Percentiles rank a stretch among this genome's conserved stretches.
These are phyloP conservation scores for Colletotrichum navitas DNA, from an alignment of 2,329 filamentous ascomycete species.

Conservation along the genomic window DNA sequence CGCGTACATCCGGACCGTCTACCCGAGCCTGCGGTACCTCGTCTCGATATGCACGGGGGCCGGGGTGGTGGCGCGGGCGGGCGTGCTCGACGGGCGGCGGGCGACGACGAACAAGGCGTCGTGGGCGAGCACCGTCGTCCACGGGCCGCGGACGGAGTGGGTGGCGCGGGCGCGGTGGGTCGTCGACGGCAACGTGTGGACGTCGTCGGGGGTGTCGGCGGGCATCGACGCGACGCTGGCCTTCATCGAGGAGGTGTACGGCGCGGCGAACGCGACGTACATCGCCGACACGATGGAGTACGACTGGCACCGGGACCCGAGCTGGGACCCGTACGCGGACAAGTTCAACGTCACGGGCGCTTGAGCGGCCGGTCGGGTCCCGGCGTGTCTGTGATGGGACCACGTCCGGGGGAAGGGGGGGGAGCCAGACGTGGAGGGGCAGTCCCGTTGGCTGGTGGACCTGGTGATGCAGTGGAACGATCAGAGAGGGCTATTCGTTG, in stretches of 20 bases:
- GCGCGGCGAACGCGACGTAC: constrained; percentile 60
- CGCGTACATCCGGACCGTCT: constrained; percentile 54
- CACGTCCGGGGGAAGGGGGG: too few relatives aligned
- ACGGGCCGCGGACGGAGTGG: constrained; percentile 63
- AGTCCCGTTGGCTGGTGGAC: too few relatives aligned
- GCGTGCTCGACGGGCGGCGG: constrained; percentile 63
- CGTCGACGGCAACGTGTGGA: constrained; percentile 69
- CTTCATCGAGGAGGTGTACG: constrained; percentile 67
- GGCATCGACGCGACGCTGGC: constrained; percentile 73
- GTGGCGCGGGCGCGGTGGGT: constrained; percentile 67
- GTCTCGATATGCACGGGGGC: constrained; percentile 71
- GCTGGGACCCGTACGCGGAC: constrained; percentile 61
- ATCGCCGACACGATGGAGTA: constrained; percentile 70
- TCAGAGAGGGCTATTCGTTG: background rate
- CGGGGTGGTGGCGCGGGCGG: constrained; percentile 62
- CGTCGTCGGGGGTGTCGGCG: constrained; percentile 68
- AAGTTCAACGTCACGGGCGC: constrained; percentile 30
- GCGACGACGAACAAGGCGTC: constrained; percentile 71
- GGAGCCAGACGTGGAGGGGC: too few relatives aligned
- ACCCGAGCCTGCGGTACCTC: constrained; percentile 59
- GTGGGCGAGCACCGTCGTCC: constrained; percentile 56
- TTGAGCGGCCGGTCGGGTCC: background rate
- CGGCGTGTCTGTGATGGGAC: background rate
- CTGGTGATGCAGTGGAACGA: background rate
- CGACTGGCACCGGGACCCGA: constrained; percentile 63